Percentiles rank a stretch among this genome's conserved stretches.
Evolutionary conservation across 495 filamentous ascomycete species (phyloP).

Genomic region (Neurospora sp.): DNA sequence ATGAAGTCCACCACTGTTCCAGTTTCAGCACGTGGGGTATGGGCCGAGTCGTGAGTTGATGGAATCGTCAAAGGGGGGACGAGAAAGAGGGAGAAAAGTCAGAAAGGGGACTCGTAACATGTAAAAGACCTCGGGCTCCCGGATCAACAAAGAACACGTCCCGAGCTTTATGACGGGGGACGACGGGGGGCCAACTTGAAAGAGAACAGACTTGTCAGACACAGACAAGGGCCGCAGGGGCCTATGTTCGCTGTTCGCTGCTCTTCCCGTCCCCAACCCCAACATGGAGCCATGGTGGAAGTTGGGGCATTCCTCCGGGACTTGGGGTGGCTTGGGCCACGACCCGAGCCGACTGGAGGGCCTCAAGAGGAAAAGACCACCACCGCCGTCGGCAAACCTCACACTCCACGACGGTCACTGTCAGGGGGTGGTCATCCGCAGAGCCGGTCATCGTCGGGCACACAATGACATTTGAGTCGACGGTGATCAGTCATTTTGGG

Average conservation of each 20-base stretch:
- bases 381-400: not conserved
- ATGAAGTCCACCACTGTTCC: not conserved
- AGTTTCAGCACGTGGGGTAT: not conserved
- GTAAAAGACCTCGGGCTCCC: not conserved
- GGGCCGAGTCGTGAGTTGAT: not conserved
- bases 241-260: not conserved
- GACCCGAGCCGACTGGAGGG: not conserved
- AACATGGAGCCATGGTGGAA: not conserved
- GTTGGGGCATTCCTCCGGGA: not conserved
- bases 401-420: not conserved
- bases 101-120: not conserved
- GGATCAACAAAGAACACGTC: not conserved
- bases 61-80: not conserved
- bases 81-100: not conserved
- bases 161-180: not conserved
- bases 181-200: not conserved
- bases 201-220: not conserved
- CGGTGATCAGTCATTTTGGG: not conserved
- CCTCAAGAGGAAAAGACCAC: not conserved
- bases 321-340: not conserved
- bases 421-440: not conserved
- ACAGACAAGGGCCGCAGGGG: not conserved
- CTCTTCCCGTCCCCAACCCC: not conserved
- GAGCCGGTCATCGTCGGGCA: not conserved
- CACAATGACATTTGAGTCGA: not conserved